Evolutionary conservation across 2,329 filamentous ascomycete genomes (phyloP).

Genomic region (Fusarium cyanostomum): DNA sequence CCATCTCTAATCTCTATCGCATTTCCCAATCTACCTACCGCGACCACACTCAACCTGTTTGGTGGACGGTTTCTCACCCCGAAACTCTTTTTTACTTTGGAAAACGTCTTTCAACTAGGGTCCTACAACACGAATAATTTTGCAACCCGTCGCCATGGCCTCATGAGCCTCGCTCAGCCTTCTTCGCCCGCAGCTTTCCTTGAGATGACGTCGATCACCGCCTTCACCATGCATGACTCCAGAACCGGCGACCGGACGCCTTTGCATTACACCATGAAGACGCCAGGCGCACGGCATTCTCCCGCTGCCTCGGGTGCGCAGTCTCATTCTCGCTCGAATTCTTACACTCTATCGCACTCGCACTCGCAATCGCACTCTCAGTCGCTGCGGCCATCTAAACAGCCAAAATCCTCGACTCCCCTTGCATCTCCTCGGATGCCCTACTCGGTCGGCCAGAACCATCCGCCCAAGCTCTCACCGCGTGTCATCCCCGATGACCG

Average conservation of each 20-base stretch:
- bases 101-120: neutral
- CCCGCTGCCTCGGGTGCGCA: conserved; percentile 47
- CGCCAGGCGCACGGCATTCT: conserved; percentile 52
- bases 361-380: conserved; percentile 54
- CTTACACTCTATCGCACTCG: conserved; percentile 54
- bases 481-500: conserved; percentile 50
- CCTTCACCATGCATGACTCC: conserved; percentile 46
- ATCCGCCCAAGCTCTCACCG: conserved; percentile 62
- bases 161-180: conserved; percentile 34
- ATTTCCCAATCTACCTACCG: conserved; percentile 29
- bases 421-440: conserved; percentile 61
- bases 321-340: conserved; percentile 45
- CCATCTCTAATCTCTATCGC: conserved; percentile 25
- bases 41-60: conserved; percentile 15
- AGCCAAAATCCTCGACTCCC: conserved; percentile 60
- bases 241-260: conserved; percentile 49
- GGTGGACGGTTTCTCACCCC: conserved; percentile 19
- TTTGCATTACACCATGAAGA: conserved; percentile 59
- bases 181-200: conserved; percentile 22
- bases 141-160: conserved; percentile 29
- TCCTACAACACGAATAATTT: conserved; percentile 12
- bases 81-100: neutral
- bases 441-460: conserved; percentile 64
- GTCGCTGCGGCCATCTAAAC: conserved; percentile 51
- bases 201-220: conserved; percentile 42